phyloP scores from a whole-genome alignment of 306 rosid genomes.

The Cicer pinnatifidum region DNA sequence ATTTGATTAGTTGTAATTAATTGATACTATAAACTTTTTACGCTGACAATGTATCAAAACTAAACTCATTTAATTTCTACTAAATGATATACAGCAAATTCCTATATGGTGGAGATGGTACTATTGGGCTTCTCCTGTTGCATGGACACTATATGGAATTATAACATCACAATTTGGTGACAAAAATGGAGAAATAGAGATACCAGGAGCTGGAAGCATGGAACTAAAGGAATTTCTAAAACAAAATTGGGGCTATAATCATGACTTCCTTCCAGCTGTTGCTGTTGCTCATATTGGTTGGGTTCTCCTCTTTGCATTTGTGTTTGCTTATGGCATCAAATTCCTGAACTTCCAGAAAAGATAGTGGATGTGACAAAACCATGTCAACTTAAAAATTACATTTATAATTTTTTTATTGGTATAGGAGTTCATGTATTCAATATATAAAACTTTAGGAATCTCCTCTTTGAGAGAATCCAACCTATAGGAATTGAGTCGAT shows the following conservation, averaged over 20 bases:
- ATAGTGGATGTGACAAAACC: constrained; percentile 14
- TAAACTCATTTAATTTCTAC: not conserved
- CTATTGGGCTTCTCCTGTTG: constrained; percentile 51
- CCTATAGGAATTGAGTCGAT: not conserved
- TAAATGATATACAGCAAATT: constrained; percentile 50
- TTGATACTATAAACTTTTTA: too few species aligned
- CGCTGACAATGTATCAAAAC: too few species aligned
- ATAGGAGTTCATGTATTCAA: not conserved
- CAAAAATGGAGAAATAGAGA: constrained; percentile 2
- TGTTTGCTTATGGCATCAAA: constrained; percentile 67
- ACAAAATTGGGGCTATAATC: constrained; percentile 50
- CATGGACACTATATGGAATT: constrained; percentile 53
- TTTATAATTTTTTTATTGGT: not conserved
- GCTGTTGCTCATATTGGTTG: constrained; percentile 64
- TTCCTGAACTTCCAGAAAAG: constrained; percentile 72
- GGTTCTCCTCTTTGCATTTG: constrained; percentile 69
- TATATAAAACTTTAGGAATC: not conserved
- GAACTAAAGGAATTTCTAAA: constrained; percentile 37
- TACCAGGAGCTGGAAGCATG: constrained; percentile 46
- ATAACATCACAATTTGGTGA: constrained; percentile 50
- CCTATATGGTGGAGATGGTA: constrained; percentile 92
- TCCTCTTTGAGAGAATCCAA: not conserved
- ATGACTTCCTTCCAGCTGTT: constrained; percentile 59
- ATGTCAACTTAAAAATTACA: not conserved
- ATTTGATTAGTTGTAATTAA: too few species aligned